Evolutionary conservation across 441 rosid species (phyloP), one percentile per base, ranked within the genome.

Genomic region (Aquilaria agallochum): DNA sequence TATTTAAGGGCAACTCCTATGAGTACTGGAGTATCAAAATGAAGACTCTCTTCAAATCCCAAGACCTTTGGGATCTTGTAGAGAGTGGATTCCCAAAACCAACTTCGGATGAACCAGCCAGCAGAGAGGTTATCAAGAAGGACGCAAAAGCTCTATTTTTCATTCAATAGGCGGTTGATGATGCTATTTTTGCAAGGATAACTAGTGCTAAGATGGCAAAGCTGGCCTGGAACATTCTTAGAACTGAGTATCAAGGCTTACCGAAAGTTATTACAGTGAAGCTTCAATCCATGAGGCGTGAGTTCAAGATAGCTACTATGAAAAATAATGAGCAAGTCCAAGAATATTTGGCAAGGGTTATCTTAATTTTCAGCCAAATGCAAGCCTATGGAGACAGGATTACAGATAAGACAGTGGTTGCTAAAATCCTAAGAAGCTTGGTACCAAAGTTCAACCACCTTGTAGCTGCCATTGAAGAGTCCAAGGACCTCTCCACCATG

Each of bases 401-500:
- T 4, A 4, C 14, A 14, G 9, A 57, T 60, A n/a, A 31, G 31
- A 60, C 31, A 2, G 30, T 57, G 11, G 49, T n/a, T n/a, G n/a
- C 10, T 5, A 65, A 65, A 14, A 31, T 56, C 11, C 58, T 57
- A 3, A 57, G 31, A 0, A 50, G 63, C 27, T 9, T 58, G 13
- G 34, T 40, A 2, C 2, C 30, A 52, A 66, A 42, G 6, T 68
- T 44, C 40, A 30, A 69, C 1, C 48, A 56, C 32, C 2, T 63
- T 49, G 56, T 69, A n/a, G 15, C 31, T 56, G 36, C 40, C 0
- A 69, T 50, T 34, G 59, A 63, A 9, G 67, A 69, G 11, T 51
- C 47, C 4, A 50, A 57, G 6, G 44, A 36, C 7, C 44, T 48
- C 6, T 3, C 51, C 6, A 48, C 15, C 10, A 4, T 12, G 9